Evolutionary conservation across 108 stramenopile species (phyloP), one percentile per base, ranked within the genome.

Genomic region (Fragilaria crotonensis): DNA sequence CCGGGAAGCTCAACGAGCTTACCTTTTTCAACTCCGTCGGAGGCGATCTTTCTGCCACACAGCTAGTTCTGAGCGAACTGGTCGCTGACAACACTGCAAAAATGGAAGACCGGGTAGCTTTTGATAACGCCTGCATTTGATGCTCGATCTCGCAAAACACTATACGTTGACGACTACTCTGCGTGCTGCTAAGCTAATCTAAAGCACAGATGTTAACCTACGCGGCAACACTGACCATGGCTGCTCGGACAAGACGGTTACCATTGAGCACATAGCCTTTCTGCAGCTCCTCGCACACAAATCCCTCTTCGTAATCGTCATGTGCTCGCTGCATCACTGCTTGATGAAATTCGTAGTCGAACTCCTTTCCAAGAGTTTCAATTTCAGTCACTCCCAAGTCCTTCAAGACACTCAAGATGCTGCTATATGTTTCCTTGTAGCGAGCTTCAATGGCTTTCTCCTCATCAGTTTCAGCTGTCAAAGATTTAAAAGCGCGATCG

Each of bases 271-370:
- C 60, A 59, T 78, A 89, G 52, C 91, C 91, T 52, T 81, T 84
- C 29, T 78, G 79, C 48, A 87, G 83, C 58, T 94, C 92, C 68
- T 94, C 78, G 62, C 92, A 94, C 25, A 90, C 85, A 59, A 90
- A 73, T 9, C 89, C 89, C 69, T 90, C 92, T 53, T 88, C 88
- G 52, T 83, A 83, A 33, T 88, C 85, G 11, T 83, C 81, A 44
- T 60, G 64, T 18, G 84, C 76, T 62, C 67, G 71, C 68, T 88
- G 86, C 87, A 86, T 83, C 30, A 94, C 73, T n/a, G 92, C 92
- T 63, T 94, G 84, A 63, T 94, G 92, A 11, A 75, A 21, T 48
- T 94, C 88, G 45, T 90, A 90, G 62, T 94, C 81, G 66, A 94
- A 94, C 48, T 94, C 92, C 9, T 23, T 70, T 33, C 92, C 92